A percentile compares a stretch with the other conserved stretches of the same genome.
Evolutionary conservation across 805 yeast species (phyloP).

Genomic region (Maudiozyma serrabonitensis): DNA sequence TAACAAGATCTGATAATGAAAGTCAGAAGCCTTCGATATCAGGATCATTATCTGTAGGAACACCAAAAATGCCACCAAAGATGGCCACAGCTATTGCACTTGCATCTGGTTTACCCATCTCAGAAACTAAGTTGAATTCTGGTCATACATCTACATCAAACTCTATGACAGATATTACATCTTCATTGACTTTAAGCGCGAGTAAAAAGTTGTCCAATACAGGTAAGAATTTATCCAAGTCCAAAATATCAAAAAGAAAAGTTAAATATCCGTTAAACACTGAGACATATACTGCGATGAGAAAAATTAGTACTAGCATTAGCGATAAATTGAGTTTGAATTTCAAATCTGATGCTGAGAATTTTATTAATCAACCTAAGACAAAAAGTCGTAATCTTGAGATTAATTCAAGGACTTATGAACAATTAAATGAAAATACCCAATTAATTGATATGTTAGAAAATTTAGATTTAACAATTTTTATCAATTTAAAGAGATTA

Average conservation of each 20-base stretch:
- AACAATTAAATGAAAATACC: slow-evolving; percentile 24
- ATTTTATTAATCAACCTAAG: slow-evolving; percentile 10
- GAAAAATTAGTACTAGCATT: slow-evolving; percentile 14
- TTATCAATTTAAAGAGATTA: slow-evolving; percentile 20
- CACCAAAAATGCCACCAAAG: slow-evolving; percentile 9
- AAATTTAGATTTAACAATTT: slow-evolving; percentile 25
- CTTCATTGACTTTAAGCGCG: not conserved
- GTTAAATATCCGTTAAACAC: slow-evolving; percentile 18
- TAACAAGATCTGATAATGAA: not conserved
- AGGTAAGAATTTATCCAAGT: slow-evolving; percentile 12
- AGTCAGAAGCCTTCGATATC: not conserved
- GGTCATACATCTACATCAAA: not conserved
- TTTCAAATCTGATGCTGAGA: slow-evolving; percentile 5
- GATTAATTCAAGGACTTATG: slow-evolving; percentile 24
- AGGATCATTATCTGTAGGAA: not conserved
- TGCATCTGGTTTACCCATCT: slow-evolving; percentile 11
- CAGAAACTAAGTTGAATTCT: slow-evolving; percentile 1
- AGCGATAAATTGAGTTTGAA: slow-evolving; percentile 14
- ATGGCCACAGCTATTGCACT: slow-evolving; percentile 18
- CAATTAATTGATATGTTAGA: slow-evolving; percentile 23
- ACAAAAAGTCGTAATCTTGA: slow-evolving; percentile 12
- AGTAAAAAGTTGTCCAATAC: slow-evolving; percentile 2
- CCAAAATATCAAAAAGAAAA: slow-evolving; percentile 13
- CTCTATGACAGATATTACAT: not conserved
- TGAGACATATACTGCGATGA: slow-evolving; percentile 19